Base-by-base conservation (phyloP, 345 rosid species). In the Gossypium raimondii region DNA sequence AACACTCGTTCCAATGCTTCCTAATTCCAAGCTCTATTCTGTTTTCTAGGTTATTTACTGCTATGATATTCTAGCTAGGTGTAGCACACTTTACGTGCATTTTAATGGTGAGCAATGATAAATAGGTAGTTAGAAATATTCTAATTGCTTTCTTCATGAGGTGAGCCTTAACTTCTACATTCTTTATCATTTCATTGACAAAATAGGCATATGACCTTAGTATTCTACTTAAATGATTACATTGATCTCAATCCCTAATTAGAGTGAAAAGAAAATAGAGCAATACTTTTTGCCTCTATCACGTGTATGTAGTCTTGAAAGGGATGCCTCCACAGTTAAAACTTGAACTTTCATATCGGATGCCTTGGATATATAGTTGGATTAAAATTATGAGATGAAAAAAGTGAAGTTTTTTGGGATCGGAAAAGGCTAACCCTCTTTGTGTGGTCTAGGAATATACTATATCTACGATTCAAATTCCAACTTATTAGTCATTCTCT, bases 161-260 rank as follows among this genome's bases (percentile, higher is more conserved):
- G 25, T 16, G 73, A 51, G 16, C 44, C 25, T 47, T 48, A 48
- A 48, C 52, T 69, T 69, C 73, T 69, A 16, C 59, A n/a, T 14
- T 53, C 59, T 45, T 7, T 69, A 69, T 69, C 65, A 72, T 57
- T 56, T 57, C 51, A 44, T 59, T 58, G 75, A 72, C 53, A 72
- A 73, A 61, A 60, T 25, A 68, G 24, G 41, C 58, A 12, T 17
- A 48, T 9, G 13, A 24, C 12, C 17, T 4, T 11, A 67, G 56
- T 48, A 55, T 12, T 67, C 18, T 43, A 47, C 51, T 11, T 34
- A 5, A 17, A 43, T 41, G 16, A 64, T 64, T 64, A 43, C 43
- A 8, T 18, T 63, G 20, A 47, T 45, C 48, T 63, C 68, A 3
- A n/a, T 34, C 48, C 67, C 55, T 47, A 1, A 51, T 51, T 51